A percentile compares a stretch with the other conserved stretches of the same genome.
Evolutionary conservation across 257 asterid species (phyloP).

Genomic region (Solanum tarapatanum): DNA sequence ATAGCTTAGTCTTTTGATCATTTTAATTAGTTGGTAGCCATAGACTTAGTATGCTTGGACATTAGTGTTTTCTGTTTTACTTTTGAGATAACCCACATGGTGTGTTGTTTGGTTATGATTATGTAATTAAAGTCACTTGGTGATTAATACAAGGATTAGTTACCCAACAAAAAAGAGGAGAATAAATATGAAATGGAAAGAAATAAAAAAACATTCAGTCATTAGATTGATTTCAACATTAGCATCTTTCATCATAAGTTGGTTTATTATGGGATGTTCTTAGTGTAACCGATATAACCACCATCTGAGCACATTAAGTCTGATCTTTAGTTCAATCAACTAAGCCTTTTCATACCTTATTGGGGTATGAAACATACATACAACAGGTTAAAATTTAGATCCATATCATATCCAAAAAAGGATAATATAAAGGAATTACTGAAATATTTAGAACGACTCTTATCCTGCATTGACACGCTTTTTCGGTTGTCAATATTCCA

Average conservation of each 20-base stretch:
- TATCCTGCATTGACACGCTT: no score
- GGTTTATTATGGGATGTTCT: background rate
- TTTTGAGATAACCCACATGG: background rate
- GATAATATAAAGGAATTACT: no score
- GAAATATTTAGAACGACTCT: no score
- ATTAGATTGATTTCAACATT: background rate
- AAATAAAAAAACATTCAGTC: no score
- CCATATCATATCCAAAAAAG: no score
- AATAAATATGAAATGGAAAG: background rate
- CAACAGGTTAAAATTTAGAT: no score
- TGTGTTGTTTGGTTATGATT: background rate
- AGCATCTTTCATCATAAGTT: background rate
- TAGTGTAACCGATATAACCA: background rate
- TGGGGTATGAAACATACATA: no score
- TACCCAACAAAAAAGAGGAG: background rate
- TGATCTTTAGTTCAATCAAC: no score
- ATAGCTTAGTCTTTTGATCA: background rate
- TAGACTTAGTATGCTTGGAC: background rate
- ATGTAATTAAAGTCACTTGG: background rate
- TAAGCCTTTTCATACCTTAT: no score
- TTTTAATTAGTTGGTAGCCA: background rate
- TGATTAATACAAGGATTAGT: background rate
- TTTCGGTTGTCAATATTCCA: no score
- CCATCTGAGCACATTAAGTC: background rate
- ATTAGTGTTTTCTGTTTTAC: background rate